Evolutionary conservation across 352 stramenopile genomes (phyloP).

Genomic region (Phytophthora vignae): DNA sequence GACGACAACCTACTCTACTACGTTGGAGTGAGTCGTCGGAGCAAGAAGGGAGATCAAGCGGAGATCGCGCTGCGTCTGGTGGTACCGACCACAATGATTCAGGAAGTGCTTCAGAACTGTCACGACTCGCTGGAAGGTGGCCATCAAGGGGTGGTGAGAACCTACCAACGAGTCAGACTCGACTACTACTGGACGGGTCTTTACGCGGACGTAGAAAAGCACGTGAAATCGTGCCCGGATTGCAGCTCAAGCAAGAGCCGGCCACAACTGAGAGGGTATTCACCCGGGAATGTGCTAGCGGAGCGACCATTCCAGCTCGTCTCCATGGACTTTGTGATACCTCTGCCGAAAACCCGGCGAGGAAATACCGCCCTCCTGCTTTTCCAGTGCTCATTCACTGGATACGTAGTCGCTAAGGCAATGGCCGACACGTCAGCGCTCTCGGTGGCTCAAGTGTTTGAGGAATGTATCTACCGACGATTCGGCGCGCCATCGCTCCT

Average conservation of each 20-base stretch:
- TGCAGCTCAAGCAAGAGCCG: slow-evolving; percentile 10
- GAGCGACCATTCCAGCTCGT: slow-evolving; percentile 4
- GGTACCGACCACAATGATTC: background rate
- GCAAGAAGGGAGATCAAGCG: no score
- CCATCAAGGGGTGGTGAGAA: background rate
- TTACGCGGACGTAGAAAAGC: background rate
- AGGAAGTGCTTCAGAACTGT: background rate
- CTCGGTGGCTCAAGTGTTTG: slow-evolving; percentile 15
- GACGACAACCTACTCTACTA: no score
- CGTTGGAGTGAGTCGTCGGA: no score
- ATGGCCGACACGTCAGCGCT: slow-evolving; percentile 14
- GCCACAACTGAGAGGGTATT: slow-evolving; percentile 1
- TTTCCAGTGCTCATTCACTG: slow-evolving; percentile 17
- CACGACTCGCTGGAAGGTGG: background rate
- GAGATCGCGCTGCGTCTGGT: no score
- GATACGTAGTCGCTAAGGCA: slow-evolving; percentile 17
- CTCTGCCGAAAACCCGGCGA: background rate
- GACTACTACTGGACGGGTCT: background rate
- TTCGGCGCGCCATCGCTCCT: slow-evolving; percentile 16
- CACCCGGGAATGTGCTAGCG: slow-evolving; percentile 3
- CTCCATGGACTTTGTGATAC: background rate
- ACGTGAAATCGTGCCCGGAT: background rate
- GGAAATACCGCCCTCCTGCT: slow-evolving; percentile 14
- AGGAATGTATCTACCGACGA: slow-evolving; percentile 15
- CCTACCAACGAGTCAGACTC: background rate